phyloP scores from a whole-genome alignment of 352 stramenopile genomes.

The Pythium vanterpoolii region DNA sequence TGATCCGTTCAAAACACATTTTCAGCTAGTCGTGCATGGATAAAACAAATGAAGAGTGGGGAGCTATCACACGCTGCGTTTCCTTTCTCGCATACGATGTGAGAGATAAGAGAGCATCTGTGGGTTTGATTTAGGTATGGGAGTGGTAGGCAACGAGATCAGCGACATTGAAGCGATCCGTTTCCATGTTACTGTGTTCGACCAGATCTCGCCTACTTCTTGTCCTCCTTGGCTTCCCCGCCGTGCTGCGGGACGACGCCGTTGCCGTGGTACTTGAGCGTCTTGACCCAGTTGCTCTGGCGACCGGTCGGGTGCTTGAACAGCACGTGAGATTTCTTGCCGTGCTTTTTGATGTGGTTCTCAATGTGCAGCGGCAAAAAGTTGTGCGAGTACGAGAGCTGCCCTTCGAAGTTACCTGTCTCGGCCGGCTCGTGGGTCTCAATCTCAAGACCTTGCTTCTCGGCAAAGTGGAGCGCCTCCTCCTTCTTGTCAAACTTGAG shows the following conservation, averaged over 20 bases:
- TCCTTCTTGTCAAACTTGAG: conserved; percentile 89
- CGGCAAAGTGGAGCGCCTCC: conserved; percentile 70
- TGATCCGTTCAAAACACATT: no score
- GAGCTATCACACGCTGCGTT: no score
- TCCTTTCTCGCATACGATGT: no score
- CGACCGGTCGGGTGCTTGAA: conserved; percentile 76
- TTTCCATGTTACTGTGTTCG: conserved; percentile 4
- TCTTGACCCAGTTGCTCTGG: conserved; percentile 87
- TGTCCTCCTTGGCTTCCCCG: conserved; percentile 67
- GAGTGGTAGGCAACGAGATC: no score
- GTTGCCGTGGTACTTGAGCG: conserved; percentile 85
- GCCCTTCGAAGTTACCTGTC: conserved; percentile 61
- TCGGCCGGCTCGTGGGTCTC: conserved; percentile 77
- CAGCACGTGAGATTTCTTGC: conserved; percentile 69
- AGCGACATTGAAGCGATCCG: background rate
- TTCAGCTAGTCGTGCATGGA: no score
- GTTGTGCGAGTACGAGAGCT: conserved; percentile 88
- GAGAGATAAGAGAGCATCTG: no score
- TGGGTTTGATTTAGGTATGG: no score
- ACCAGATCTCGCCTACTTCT: background rate
- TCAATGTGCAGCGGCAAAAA: conserved; percentile 74
- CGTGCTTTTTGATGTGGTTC: conserved; percentile 74
- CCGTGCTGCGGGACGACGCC: conserved; percentile 78
- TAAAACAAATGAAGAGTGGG: no score
- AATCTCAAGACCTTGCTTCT: conserved; percentile 88